Conservation (phyloP, 2,329 filamentous ascomycete genomes). For the Verticillium albo-atrum region DNA sequence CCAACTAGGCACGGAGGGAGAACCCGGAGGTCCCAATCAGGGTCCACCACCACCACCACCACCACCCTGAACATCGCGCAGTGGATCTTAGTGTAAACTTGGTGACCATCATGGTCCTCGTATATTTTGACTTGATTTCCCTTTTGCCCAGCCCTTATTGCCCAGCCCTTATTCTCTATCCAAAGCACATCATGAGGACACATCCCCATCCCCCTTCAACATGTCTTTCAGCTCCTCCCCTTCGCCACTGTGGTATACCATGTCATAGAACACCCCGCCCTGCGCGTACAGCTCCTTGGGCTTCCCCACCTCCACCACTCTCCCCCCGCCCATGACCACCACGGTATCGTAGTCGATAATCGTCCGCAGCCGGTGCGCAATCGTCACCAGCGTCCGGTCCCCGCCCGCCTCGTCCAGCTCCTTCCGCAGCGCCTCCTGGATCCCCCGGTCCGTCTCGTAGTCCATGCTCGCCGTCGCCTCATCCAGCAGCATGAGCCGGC, state of each 20-base stretch:
- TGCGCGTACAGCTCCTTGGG: slow-evolving; percentile 41
- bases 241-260: slow-evolving; percentile 52
- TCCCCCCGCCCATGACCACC: slow-evolving; percentile 51
- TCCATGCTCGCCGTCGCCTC: slow-evolving; percentile 59
- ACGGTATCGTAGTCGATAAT: slow-evolving; percentile 58
- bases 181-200: too few relatives aligned
- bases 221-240: slow-evolving; percentile 38
- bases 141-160: too few relatives aligned
- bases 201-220: slow-evolving; percentile 15
- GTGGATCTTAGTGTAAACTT: background rate
- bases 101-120: background rate
- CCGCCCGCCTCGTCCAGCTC: slow-evolving; percentile 40
- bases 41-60: background rate
- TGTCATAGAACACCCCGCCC: slow-evolving; percentile 46
- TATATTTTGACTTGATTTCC: background rate
- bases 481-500: slow-evolving; percentile 52
- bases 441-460: slow-evolving; percentile 51
- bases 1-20: background rate
- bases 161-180: too few relatives aligned
- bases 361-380: slow-evolving; percentile 53
- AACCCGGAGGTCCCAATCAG: background rate
- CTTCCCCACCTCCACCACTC: slow-evolving; percentile 48
- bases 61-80: background rate
- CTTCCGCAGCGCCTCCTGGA: slow-evolving; percentile 47
- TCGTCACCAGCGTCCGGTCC: slow-evolving; percentile 50